Base-by-base conservation (phyloP, 305 asterid genomes). In the Solanum aculeatissimum region DNA sequence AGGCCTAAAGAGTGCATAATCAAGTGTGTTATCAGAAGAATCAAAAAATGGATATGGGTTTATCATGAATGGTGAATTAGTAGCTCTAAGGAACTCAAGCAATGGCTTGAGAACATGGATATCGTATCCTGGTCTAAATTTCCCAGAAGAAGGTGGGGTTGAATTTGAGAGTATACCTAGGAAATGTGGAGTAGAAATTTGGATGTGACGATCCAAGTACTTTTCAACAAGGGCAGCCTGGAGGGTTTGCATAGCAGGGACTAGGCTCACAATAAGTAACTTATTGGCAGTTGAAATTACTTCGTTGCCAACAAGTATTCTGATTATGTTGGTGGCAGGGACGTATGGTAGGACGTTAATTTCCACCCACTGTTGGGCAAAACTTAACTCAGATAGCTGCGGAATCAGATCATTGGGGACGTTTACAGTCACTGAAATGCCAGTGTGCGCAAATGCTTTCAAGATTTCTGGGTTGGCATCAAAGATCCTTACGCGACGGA, bases 21-120 rank as follows among this genome's bases (percentile, higher is more conserved):
- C 94, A 3, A 92, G 68, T 7, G 91, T 93, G 65, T 84, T 88
- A 0, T 85, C 87, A 3, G 96, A 87, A 85, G 86, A 79, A 6
- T 91, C 95, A 25, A 93, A 94, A 84, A 94, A 92, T 4, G 98
- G 98, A 63, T 94, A 94, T 3, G 97, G 91, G 21, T 94, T 94
- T 84, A 94, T 71, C 91, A 91, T 77, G 92, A 94, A 94, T 10
- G 97, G 96, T 18, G 98, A 91, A 80, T 85, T 51, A 0, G 95
- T 93, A 45, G 87, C 90, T 83, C 89, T 87, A 23, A 94, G 87
- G 91, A 93, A 94, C 72, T 83, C 72, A 7, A 93, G 90, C 54
- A 94, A 89, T 15, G 98, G 98, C 84, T 88, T 91, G 60, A 94
- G 89, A 75, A 94, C 88, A 68, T 90, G 90, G 9, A 75, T 72